Base-by-base conservation (phyloP, 352 stramenopile species). In the Pythium aristosporum region DNA sequence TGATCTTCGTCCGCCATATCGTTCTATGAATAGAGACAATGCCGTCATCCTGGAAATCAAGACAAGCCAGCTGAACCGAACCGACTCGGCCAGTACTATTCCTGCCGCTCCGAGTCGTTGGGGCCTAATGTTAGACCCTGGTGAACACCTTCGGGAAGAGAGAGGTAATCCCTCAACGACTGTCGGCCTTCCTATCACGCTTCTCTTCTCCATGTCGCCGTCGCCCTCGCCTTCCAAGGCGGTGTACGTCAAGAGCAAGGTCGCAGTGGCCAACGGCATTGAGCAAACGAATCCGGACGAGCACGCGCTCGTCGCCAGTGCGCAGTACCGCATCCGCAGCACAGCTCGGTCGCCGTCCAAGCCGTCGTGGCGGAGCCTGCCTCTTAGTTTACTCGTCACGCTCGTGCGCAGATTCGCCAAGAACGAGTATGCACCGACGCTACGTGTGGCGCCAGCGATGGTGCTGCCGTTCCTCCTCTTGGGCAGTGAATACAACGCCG, bases 161-260 rank as follows among this genome's bases (percentile, higher is more conserved):
- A 47, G 25, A 28, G 25, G 34, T 39, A 5, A 39, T 39, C 34
- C 34, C 34, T 13, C 34, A 39, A 39, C 34, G 34, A 39, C 34
- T 4, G 34, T 39, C 34, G 5, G 34, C 7, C 7, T 39, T 39
- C 34, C 16, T 23, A 10, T 54, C 23, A 4, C 15, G 6, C 25
- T 37, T 32, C 42, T 53, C 50, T 5, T 18, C 34, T 39, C 34
- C 12, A 39, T 36, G 25, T 53, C 37, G 51, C 61, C 57, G 49
- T 28, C 67, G 8, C 5, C 67, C 32, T 72, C 66, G 3, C 67
- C 67, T 13, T 30, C 67, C 1, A 73, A 73, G 48, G 43, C 62
- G 23, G 66, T 73, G 41, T 68, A 68, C 42, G 66, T 73, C 54
- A 73, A 73, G 49, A 69, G 56, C 46, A 60, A 57, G 49, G 49